Base-by-base conservation (phyloP, 352 stramenopile species). In the Phytophthora hibernalis region DNA sequence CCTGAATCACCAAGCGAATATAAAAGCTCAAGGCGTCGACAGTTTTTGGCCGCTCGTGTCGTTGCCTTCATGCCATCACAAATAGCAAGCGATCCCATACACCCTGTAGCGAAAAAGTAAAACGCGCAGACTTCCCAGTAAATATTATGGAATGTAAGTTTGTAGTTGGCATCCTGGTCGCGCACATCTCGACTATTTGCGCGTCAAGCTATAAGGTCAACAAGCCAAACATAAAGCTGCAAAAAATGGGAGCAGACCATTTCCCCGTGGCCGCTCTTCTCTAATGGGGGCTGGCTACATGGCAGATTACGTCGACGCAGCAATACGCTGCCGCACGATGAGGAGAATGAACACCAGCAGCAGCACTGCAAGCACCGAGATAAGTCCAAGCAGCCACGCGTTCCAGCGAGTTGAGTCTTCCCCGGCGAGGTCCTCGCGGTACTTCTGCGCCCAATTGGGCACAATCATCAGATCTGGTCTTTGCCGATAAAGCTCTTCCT, bases 371-470 rank as follows among this genome's bases (percentile, higher is more conserved):
- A 96, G 69, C 28, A 84, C 77, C 35, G 72, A 75, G 55, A 96
- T 93, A 60, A 95, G 80, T 21, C 75, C 77, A 35, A 94, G 70
- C 56, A 96, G 68, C 86, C 88, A 94, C 16, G 87, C 76, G 56
- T 87, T 92, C 78, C 85, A 96, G 54, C 76, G 80, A 49, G 79
- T 76, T 33, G 83, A 82, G 38, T 92, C 83, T 45, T 80, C 78
- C 22, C 87, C 86, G 24, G 82, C 77, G 48, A 96, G 78, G 56
- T 93, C 88, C 67, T 96, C 85, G 30, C 88, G 85, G 54, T 96
- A 96, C 59, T 96, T 96, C 50, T 95, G 86, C 7, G 88, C 88
- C 88, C 88, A 96, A 53, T 96, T 96, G 3, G 88, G 88, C 47
- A 94, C 76, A 70, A 96, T 96, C 85, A 92, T 92, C 54, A 96